Evolutionary conservation across 2,329 filamentous ascomycete species (phyloP).

Genomic region (Immersiporthe knoxdaviesiana): DNA sequence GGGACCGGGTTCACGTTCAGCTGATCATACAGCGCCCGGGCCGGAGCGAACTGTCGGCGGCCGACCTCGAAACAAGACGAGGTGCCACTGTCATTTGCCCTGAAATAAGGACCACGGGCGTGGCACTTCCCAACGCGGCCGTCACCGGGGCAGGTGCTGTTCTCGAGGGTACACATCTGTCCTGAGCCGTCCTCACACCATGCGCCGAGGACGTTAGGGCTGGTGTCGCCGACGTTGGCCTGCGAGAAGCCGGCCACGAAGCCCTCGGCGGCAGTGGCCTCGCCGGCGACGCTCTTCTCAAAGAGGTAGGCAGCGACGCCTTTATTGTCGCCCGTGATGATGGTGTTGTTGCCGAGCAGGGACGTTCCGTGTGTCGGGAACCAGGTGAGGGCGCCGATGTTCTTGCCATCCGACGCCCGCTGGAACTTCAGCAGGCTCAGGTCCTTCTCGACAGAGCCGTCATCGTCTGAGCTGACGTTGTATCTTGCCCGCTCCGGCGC

Average conservation of each 20-base stretch:
- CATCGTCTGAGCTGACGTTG: slow-evolving; percentile 52
- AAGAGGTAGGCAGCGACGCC: slow-evolving; percentile 87
- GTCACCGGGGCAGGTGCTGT: slow-evolving; percentile 75
- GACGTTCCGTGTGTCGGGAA: slow-evolving; percentile 92
- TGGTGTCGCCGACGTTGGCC: slow-evolving; percentile 87
- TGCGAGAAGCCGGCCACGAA: slow-evolving; percentile 95
- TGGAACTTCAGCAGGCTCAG: slow-evolving; percentile 81
- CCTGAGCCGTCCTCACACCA: slow-evolving; percentile 87
- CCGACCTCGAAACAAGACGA: slow-evolving; percentile 79
- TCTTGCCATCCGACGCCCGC: slow-evolving; percentile 73
- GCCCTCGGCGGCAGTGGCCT: slow-evolving; percentile 59
- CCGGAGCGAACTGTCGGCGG: slow-evolving; percentile 64
- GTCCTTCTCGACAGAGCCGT: slow-evolving; percentile 67
- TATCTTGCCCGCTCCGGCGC: slow-evolving; percentile 74
- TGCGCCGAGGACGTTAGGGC: slow-evolving; percentile 83
- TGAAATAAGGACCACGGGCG: slow-evolving; percentile 72
- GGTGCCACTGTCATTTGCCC: slow-evolving; percentile 69
- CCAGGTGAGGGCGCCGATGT: slow-evolving; percentile 83
- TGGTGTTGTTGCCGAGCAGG: slow-evolving; percentile 86
- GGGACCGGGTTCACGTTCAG: slow-evolving; percentile 51
- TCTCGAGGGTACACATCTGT: slow-evolving; percentile 71
- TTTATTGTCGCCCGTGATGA: slow-evolving; percentile 95
- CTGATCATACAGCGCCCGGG: slow-evolving; percentile 52
- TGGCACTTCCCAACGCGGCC: slow-evolving; percentile 73
- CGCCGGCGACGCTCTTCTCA: slow-evolving; percentile 67